Evolutionary conservation across 352 stramenopile species (phyloP), one percentile per base, ranked within the genome.

Genomic region (Pythium rhizo-oryzae): DNA sequence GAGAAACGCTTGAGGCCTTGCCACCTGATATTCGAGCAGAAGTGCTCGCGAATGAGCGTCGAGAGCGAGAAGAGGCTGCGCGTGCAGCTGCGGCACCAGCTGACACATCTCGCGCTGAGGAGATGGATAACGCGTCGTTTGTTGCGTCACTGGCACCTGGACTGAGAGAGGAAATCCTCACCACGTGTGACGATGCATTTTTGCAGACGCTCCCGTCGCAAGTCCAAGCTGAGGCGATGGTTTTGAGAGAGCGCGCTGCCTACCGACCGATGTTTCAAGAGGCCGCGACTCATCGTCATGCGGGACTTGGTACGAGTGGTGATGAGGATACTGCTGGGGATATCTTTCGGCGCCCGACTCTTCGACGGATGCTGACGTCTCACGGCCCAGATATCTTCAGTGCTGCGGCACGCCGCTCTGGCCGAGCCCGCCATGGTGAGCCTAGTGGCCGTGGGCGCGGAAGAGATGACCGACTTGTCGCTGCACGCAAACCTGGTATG

Each of bases 41-140:
- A 79, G 90, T 99, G 16, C 87, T 99, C 18, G 95, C 97, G 62
- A 97, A 99, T 74, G 97, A 99, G 66, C 90, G 96, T 24, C 91
- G 93, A 18, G 93, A 99, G 73, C 83, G 96, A 23, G 85, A 96
- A 76, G 76, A 85, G 64, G 72, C 82, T 60, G 79, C 87, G 47
- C 80, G 86, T 35, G 78, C 85, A 16, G 81, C 90, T 18, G 78
- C 73, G 33, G 82, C 87, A 16, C 82, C 93, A 56, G 85, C 92
- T 16, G 97, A 99, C 77, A 96, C 97, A 8, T 97, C 95, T 18
- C 93, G 96, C 50, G 97, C 97, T 23, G 90, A 99, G 79, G 97
- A 99, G 55, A 99, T 99, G 96, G 97, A 99, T 75, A 99, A 99
- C 78, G 97, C 96, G 33, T 98, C 94, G 12, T 99, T 99, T 78